phyloP scores from a whole-genome alignment of 192 early-diverging fungal species.

The Coemansia javaensis region DNA sequence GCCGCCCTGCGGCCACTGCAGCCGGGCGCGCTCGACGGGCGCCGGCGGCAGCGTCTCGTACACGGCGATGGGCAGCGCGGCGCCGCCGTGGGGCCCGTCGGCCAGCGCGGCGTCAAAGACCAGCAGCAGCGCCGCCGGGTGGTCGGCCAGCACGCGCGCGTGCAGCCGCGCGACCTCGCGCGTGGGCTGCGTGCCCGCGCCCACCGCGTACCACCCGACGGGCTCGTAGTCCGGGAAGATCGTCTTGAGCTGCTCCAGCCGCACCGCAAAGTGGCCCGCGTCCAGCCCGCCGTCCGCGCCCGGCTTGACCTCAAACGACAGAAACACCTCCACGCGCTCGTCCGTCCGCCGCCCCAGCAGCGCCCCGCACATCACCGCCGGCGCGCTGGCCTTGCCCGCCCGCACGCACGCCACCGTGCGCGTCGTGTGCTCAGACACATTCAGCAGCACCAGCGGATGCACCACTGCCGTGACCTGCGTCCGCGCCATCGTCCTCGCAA shows the following conservation, averaged over 20 bases:
- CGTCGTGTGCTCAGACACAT: slow-evolving; percentile 47
- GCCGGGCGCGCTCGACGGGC: slow-evolving; percentile 11
- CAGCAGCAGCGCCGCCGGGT: slow-evolving; percentile 33
- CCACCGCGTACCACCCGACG: slow-evolving; percentile 43
- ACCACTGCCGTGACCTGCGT: slow-evolving; percentile 25
- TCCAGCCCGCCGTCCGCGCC: slow-evolving; percentile 12
- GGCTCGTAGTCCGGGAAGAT: slow-evolving; percentile 43
- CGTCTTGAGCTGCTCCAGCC: slow-evolving; percentile 29
- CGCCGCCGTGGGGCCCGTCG: slow-evolving; percentile 7
- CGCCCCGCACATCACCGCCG: slow-evolving; percentile 19
- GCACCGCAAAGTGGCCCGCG: slow-evolving; percentile 7
- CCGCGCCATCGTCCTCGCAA: slow-evolving; percentile 7
- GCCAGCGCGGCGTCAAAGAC: slow-evolving; percentile 37
- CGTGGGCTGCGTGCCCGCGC: slow-evolving; percentile 10
- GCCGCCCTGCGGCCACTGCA: slow-evolving; percentile 3
- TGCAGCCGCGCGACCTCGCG: slow-evolving; percentile 20
- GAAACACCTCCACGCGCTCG: slow-evolving; percentile 25
- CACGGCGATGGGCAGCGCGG: slow-evolving; percentile 26
- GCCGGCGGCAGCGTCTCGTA: slow-evolving; percentile 39
- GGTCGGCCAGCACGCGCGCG: slow-evolving; percentile 14
- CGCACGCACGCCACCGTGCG: slow-evolving; percentile 28
- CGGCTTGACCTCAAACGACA: slow-evolving; percentile 43
- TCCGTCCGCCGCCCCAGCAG: slow-evolving; percentile 36
- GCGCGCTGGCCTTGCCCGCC: slow-evolving; percentile 5
- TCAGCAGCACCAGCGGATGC: slow-evolving; percentile 44